Percentiles rank a stretch among this genome's conserved stretches.
Evolutionary conservation across 345 rosid species (phyloP).

Genomic region (Adansonia digitata): DNA sequence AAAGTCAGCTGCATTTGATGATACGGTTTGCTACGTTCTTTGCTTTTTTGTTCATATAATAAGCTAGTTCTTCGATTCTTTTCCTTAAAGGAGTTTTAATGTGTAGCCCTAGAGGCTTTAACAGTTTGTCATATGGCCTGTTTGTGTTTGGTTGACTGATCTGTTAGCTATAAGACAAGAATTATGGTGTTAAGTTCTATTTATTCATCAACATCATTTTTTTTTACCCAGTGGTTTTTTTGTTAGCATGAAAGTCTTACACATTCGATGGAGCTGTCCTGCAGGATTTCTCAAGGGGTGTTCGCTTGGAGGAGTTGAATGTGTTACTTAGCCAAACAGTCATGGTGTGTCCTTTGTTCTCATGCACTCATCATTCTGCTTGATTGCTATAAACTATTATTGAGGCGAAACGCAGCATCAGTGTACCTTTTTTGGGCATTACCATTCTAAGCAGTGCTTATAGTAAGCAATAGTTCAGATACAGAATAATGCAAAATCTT

Average conservation of each 20-base stretch:
- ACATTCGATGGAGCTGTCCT: conserved; percentile 15
- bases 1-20: neutral
- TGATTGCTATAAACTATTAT: conserved; percentile 5
- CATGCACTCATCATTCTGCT: conserved; percentile 7
- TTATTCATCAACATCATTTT: neutral
- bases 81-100: neutral
- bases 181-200: neutral
- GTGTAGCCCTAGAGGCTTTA: neutral
- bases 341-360: conserved; percentile 57
- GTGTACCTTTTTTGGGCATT: neutral
- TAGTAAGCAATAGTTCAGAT: neutral
- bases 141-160: conserved; percentile 13
- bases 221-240: neutral
- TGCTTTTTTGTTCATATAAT: neutral
- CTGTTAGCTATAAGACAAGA: neutral
- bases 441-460: neutral
- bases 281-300: conserved; percentile 89
- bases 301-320: conserved; percentile 89
- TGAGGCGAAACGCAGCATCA: neutral
- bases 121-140: conserved; percentile 10
- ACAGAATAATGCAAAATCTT: neutral
- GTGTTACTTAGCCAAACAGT: conserved; percentile 78
- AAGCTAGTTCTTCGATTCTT: neutral
- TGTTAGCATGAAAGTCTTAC: conserved; percentile 11
- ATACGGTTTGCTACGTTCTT: neutral